Evolutionary conservation across 768 basidiomycete species (phyloP), one percentile per base, ranked within the genome.

Genomic region (Sporobolomyces phaffii): DNA sequence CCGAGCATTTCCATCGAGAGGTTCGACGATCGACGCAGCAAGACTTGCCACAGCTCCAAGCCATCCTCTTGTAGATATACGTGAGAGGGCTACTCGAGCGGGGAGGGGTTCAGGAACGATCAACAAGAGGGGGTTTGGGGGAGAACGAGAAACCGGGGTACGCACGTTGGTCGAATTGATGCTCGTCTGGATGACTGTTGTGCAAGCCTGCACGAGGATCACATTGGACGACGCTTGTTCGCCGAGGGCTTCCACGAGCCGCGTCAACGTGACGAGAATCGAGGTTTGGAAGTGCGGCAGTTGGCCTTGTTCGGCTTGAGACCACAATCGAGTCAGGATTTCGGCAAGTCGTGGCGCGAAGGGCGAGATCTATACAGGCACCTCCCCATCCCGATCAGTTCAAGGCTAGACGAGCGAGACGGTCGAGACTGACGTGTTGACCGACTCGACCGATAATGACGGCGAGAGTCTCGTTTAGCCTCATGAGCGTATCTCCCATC

Each of bases 281-380:
- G 84, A 84, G 6, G 81, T 81, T 43, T 69, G 69, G 41, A 74
- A 56, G 24, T 44, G 43, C 15, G 56, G 56, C 41, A n/a, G n/a
- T n/a, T 65, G 62, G 33, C 50, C 44, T 44, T 34, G 54, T 26
- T 49, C 44, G 50, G 60, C 63, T n/a, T 45, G 75, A 85, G 70
- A 73, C 90, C 91, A 94, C 44, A 92, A 79, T 69, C 79, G 77
- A 1, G 88, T 88, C 5, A 93, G 79, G 14, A 87, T 84, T 51
- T 80, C 81, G 11, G 83, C 81, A 34, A 93, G 85, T 26, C 82
- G 78, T 31, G 78, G 74, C 18, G 87, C 81, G 64, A 85, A 83
- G 0, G 90, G 88, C 1, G 83, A 76, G 60, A 94, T 87, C 85
- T 92, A 72, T 36, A 29, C 13, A 2, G 18, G 0, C 18, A n/a